Conservation (phyloP, 768 basidiomycete species). For the Auricularia sp. region DNA sequence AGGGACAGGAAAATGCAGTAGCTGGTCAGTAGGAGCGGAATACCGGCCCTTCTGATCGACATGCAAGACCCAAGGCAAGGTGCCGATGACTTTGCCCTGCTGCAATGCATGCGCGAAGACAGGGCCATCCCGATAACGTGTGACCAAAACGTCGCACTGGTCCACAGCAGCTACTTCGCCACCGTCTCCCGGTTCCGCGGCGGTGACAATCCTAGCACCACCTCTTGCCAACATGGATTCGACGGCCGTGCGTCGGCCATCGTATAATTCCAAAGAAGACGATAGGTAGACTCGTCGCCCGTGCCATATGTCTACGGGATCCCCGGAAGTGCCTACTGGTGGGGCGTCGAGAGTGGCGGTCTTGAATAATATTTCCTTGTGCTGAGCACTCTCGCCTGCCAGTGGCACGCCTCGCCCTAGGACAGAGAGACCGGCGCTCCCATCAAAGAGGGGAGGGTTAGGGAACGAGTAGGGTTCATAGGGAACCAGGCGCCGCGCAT, state of each 20-base stretch:
- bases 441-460: constrained; percentile 10
- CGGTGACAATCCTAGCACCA: constrained; percentile 42
- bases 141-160: constrained; percentile 65
- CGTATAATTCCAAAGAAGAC: constrained; percentile 43
- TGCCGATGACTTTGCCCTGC: constrained; percentile 55
- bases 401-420: constrained; percentile 15
- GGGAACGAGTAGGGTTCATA: constrained; percentile 15
- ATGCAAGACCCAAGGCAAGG: constrained; percentile 75
- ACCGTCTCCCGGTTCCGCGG: constrained; percentile 14
- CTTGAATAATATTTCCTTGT: constrained; percentile 27
- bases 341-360: constrained; percentile 17
- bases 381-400: constrained; percentile 24
- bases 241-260: constrained; percentile 42
- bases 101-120: constrained; percentile 56
- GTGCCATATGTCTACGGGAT: constrained; percentile 2
- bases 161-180: constrained; percentile 26
- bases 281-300: constrained; percentile 54
- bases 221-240: constrained; percentile 49
- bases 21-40: constrained; percentile 56
- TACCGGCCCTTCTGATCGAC: constrained; percentile 55
- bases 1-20: constrained; percentile 80
- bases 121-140: constrained; percentile 54
- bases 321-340: not conserved
- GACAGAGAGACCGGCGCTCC: not conserved
- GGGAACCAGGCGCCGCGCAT: constrained; percentile 15